These are phyloP conservation scores for Meira nashicola DNA, from an alignment of 1,284 basidiomycete genomes.

Conservation along the genomic window DNA sequence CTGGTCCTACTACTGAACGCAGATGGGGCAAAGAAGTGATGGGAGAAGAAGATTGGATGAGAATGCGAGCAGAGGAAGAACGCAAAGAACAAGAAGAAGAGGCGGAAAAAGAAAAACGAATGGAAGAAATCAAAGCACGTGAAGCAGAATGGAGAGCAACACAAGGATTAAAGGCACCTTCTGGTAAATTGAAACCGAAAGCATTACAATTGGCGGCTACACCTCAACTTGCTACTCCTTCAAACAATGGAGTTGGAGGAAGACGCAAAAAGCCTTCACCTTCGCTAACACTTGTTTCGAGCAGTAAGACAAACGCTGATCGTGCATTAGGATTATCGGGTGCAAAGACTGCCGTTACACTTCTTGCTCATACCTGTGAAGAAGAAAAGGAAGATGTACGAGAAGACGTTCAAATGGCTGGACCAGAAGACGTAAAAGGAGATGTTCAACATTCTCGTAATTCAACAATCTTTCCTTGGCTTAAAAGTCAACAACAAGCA, in stretches of 20 bases:
- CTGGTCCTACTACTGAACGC: background rate
- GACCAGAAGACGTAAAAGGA: background rate
- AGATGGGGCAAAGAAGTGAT: constrained; percentile 41
- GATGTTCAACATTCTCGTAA: background rate
- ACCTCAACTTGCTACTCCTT: background rate
- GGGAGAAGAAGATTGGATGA: constrained; percentile 47
- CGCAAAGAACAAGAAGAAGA: constrained; percentile 37
- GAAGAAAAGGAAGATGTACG: background rate
- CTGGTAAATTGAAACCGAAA: background rate
- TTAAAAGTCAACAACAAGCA: background rate
- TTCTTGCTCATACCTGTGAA: too few species aligned
- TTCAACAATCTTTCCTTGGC: background rate
- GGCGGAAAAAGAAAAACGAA: constrained; percentile 22
- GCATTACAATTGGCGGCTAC: background rate
- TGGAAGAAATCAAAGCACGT: constrained; percentile 17
- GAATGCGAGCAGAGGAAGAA: constrained; percentile 41
- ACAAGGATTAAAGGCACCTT: background rate
- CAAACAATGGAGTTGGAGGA: background rate
- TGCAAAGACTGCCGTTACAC: background rate
- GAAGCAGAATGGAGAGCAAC: background rate
- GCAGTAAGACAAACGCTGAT: constrained; percentile 1
- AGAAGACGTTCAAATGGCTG: background rate
- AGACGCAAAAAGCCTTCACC: constrained; percentile 8
- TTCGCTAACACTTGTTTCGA: background rate
- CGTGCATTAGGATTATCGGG: background rate